phyloP scores from a whole-genome alignment of 1,139 yeast species.

The Pichia inconspicua region DNA sequence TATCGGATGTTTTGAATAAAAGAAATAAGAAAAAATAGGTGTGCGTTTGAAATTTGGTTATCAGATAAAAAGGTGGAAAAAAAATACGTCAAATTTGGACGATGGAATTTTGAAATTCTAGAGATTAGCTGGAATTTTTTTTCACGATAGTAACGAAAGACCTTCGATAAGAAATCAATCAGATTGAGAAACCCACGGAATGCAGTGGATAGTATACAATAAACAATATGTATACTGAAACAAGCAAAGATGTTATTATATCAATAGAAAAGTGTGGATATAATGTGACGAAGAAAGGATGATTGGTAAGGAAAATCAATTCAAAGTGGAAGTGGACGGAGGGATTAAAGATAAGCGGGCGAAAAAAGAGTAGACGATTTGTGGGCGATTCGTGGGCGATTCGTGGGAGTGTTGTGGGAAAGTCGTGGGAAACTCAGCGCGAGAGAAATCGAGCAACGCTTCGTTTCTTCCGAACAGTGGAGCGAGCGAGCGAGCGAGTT shows the following conservation, averaged over 20 bases:
- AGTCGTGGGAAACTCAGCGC: too few relatives aligned
- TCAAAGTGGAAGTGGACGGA: background rate
- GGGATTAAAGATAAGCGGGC: background rate
- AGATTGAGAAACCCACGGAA: too few relatives aligned
- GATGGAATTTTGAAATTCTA: background rate
- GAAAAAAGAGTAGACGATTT: background rate
- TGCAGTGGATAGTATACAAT: background rate
- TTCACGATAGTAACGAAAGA: background rate
- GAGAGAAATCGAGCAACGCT: too few relatives aligned
- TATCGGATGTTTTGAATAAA: background rate
- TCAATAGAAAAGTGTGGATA: background rate
- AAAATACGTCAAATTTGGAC: background rate
- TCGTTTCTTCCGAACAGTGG: too few relatives aligned
- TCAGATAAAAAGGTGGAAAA: background rate
- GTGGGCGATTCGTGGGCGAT: background rate
- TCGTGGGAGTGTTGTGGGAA: background rate
- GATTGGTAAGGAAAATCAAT: background rate
- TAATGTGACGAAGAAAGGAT: background rate
- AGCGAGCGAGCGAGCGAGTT: too few relatives aligned
- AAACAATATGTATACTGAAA: background rate
- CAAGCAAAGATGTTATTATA: background rate
- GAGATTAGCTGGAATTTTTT: background rate
- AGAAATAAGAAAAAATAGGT: background rate
- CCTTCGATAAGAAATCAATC: background rate
- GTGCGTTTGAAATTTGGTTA: background rate